Conservation (phyloP, 768 basidiomycete species). For the Boletus rubescentipes region DNA sequence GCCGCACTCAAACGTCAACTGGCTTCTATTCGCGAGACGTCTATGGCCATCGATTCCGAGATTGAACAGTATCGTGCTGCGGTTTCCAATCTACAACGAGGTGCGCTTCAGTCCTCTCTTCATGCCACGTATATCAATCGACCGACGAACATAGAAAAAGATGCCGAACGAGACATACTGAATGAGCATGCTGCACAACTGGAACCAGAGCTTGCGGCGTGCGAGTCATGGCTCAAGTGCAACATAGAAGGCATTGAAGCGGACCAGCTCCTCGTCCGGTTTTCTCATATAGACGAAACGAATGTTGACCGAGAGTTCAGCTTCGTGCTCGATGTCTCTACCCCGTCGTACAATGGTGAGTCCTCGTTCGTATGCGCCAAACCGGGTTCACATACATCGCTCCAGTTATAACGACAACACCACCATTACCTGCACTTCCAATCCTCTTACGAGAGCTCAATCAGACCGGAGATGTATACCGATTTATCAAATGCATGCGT, state of each 20-base stretch:
- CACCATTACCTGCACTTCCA: conserved; percentile 62
- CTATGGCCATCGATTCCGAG: conserved; percentile 58
- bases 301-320: conserved; percentile 65
- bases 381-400: background rate
- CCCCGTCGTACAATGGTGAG: conserved; percentile 63
- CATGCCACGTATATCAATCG: background rate
- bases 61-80: conserved; percentile 70
- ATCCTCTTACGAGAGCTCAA: conserved; percentile 72
- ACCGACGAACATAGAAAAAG: conserved; percentile 50
- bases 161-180: conserved; percentile 60
- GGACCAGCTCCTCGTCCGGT: conserved; percentile 72
- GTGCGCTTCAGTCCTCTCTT: conserved; percentile 36
- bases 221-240: conserved; percentile 59
- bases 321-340: conserved; percentile 73
- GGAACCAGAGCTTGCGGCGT: conserved; percentile 53
- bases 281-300: conserved; percentile 59
- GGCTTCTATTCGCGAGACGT: conserved; percentile 58
- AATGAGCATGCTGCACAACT: conserved; percentile 50
- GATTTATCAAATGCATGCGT: conserved; percentile 70
- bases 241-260: conserved; percentile 76
- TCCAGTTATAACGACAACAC: conserved; percentile 78
- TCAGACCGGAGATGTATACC: conserved; percentile 63
- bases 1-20: conserved; percentile 66
- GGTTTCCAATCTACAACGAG: conserved; percentile 62
- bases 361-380: background rate